Percentiles rank a stretch among this genome's conserved stretches.
Evolutionary conservation across 345 rosid genomes (phyloP).

Genomic region (Excoecaria cochinchinensis): DNA sequence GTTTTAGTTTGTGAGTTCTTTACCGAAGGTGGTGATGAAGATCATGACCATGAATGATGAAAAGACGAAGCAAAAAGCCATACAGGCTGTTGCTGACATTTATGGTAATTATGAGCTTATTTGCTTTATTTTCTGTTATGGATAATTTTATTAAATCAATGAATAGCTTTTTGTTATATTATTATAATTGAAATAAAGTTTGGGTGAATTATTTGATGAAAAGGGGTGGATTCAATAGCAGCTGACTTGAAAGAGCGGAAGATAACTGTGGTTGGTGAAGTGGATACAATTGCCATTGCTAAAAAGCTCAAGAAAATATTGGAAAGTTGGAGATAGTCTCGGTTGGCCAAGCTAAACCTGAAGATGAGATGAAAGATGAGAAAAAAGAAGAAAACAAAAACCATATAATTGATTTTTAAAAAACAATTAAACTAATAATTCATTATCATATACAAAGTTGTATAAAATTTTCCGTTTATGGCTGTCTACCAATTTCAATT

Average conservation of each 20-base stretch:
- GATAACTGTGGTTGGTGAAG: slow-evolving; percentile 29
- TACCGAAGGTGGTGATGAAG: slow-evolving; percentile 33
- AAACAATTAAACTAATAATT: too few species aligned
- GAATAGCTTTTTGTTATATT: too few species aligned
- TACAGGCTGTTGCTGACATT: slow-evolving; percentile 37
- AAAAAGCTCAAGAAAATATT: slow-evolving; percentile 33
- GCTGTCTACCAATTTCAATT: too few species aligned
- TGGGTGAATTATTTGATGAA: not conserved
- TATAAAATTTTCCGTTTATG: too few species aligned
- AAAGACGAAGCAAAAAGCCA: slow-evolving; percentile 49
- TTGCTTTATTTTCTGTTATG: not conserved
- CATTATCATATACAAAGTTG: too few species aligned
- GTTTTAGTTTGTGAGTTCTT: too few species aligned
- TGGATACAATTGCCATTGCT: slow-evolving; percentile 34
- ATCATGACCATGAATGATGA: slow-evolving; percentile 24
- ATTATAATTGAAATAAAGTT: too few species aligned
- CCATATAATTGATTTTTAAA: too few species aligned
- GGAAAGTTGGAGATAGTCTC: slow-evolving; percentile 28
- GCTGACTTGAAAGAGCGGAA: slow-evolving; percentile 32
- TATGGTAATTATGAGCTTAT: slow-evolving; percentile 22
- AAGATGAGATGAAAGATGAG: slow-evolving; percentile 25
- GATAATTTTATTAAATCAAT: not conserved
- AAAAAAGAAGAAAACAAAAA: not conserved
- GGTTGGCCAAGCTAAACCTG: slow-evolving; percentile 26
- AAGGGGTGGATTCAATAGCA: slow-evolving; percentile 38